Conservation (phyloP, 176 grass and related monocot genomes). For the Melocanna baccifera region DNA sequence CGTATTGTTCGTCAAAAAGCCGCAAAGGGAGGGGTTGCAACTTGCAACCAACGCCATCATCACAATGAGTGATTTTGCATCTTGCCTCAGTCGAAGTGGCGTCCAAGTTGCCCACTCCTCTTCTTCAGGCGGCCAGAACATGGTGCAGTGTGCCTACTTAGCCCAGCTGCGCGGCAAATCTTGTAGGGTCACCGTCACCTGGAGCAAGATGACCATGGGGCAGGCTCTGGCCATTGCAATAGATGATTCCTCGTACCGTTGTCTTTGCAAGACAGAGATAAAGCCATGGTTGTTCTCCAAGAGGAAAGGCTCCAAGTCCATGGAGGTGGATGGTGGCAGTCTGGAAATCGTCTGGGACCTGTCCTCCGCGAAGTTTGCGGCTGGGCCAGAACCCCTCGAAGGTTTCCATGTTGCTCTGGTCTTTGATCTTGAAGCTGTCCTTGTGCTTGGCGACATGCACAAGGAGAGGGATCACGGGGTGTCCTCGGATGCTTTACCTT, state of each 20-base stretch:
- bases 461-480: background rate
- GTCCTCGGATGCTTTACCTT: background rate
- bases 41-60: background rate
- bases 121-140: conserved; percentile 32
- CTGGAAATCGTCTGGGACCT: conserved; percentile 58
- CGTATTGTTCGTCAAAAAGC: conserved; percentile 41
- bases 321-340: conserved; percentile 31
- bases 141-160: conserved; percentile 53
- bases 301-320: conserved; percentile 45
- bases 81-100: conserved; percentile 49
- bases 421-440: conserved; percentile 43
- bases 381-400: conserved; percentile 48
- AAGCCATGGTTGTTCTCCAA: conserved; percentile 62
- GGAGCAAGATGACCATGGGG: conserved; percentile 49
- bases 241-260: conserved; percentile 35
- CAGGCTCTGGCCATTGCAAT: conserved; percentile 40
- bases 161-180: conserved; percentile 34
- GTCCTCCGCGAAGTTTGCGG: conserved; percentile 38
- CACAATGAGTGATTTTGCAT: conserved; percentile 54
- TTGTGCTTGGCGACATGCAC: conserved; percentile 41
- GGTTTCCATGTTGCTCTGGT: conserved; percentile 47
- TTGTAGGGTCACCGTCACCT: conserved; percentile 47
- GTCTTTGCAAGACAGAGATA: conserved; percentile 54
- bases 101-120: conserved; percentile 48
- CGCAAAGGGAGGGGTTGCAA: background rate